phyloP scores from a whole-genome alignment of 2,329 filamentous ascomycete genomes.

The Trichoderma afroharzianum region DNA sequence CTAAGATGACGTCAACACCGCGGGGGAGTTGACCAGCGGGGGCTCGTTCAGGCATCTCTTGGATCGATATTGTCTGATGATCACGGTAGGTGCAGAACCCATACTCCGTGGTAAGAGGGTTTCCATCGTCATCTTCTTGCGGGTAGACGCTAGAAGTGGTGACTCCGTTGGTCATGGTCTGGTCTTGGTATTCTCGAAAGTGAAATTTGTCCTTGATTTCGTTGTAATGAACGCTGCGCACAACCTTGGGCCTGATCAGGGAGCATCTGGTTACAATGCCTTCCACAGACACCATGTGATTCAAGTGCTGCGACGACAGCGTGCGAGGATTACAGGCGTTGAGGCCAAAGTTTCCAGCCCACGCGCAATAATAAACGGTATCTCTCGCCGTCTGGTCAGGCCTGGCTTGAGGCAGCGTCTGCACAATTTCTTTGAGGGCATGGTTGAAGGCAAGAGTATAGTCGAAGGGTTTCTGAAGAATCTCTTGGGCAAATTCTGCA shows the following conservation, averaged over 20 bases:
- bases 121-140: slow-evolving; percentile 87
- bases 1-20: slow-evolving; percentile 92
- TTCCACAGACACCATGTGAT: slow-evolving; percentile 95
- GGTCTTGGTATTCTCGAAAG: slow-evolving; percentile 87
- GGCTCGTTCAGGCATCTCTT: slow-evolving; percentile 97
- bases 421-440: slow-evolving; percentile 84
- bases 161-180: slow-evolving; percentile 92
- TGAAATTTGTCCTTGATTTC: slow-evolving; percentile 83
- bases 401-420: slow-evolving; percentile 71
- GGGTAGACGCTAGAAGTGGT: slow-evolving; percentile 92
- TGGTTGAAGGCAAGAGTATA: slow-evolving; percentile 83
- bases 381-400: slow-evolving; percentile 74
- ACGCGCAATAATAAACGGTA: slow-evolving; percentile 93
- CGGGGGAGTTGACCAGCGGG: slow-evolving; percentile 93
- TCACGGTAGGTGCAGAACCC: slow-evolving; percentile 94
- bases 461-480: slow-evolving; percentile 85
- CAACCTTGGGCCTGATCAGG: slow-evolving; percentile 91
- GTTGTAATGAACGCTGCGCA: slow-evolving; percentile 96
- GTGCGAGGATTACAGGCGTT: slow-evolving; percentile 94
- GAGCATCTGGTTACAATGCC: slow-evolving; percentile 97
- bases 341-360: slow-evolving; percentile 90
- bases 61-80: slow-evolving; percentile 95
- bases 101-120: slow-evolving; percentile 90
- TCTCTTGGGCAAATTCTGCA: slow-evolving; percentile 69
- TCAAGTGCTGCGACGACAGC: slow-evolving; percentile 81